Conservation (phyloP, 495 filamentous ascomycete genomes). For the Cudoniella acicularis region DNA sequence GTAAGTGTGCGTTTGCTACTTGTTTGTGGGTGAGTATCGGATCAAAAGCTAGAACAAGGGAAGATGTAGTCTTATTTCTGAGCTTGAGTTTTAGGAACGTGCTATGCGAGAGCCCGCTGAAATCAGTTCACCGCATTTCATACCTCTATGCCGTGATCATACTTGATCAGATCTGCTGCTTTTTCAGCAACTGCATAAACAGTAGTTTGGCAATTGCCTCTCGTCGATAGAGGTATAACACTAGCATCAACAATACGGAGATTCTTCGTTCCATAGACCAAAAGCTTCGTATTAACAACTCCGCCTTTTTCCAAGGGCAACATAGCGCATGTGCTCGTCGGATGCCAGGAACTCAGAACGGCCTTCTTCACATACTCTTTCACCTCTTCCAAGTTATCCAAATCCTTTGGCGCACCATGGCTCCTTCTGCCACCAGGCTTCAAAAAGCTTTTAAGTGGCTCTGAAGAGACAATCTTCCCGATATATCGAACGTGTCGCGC, state of each 20-base stretch:
- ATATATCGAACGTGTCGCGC: conserved; percentile 39
- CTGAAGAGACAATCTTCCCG: conserved; percentile 32
- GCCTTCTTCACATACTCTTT: neutral
- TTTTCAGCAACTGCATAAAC: conserved; percentile 53
- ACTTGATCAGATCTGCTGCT: conserved; percentile 51
- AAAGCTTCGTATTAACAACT: neutral
- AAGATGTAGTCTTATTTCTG: too few relatives aligned
- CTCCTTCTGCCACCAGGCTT: neutral
- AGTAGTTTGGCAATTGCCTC: conserved; percentile 44
- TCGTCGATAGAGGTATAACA: conserved; percentile 39
- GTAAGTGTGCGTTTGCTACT: too few relatives aligned
- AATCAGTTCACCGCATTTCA: too few relatives aligned
- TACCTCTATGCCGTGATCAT: neutral
- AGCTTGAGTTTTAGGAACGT: too few relatives aligned
- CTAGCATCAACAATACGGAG: neutral
- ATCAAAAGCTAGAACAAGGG: too few relatives aligned
- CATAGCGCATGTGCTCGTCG: neutral
- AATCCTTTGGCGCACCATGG: neutral
- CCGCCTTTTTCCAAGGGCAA: neutral
- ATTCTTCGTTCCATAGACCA: neutral
- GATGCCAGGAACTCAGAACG: conserved; percentile 5
- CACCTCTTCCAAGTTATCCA: neutral
- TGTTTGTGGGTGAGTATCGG: too few relatives aligned
- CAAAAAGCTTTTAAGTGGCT: conserved; percentile 7
- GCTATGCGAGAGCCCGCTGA: too few relatives aligned